These are phyloP conservation scores for Neoscytalidium dimidiatum DNA, from an alignment of 2,329 filamentous ascomycete genomes.

Conservation along the genomic window DNA sequence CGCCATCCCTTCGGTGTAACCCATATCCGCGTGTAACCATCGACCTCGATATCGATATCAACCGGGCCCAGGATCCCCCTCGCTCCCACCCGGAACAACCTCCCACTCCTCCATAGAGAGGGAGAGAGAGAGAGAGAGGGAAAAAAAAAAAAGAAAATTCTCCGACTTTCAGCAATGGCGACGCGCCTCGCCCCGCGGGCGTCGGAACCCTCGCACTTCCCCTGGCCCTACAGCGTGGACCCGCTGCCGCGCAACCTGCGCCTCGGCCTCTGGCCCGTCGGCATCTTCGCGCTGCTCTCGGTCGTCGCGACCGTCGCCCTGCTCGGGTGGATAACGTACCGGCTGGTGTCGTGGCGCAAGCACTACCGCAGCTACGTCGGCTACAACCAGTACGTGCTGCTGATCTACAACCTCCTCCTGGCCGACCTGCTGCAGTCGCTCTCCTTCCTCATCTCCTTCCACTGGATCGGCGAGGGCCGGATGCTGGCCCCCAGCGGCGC, in stretches of 20 bases:
- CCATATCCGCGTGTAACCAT: neutral
- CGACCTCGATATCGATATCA: neutral
- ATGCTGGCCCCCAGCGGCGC: constrained; percentile 47
- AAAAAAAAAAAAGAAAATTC: neutral
- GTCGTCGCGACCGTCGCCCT: constrained; percentile 46
- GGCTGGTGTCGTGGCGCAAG: constrained; percentile 52
- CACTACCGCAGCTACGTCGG: constrained; percentile 52
- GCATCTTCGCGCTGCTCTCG: constrained; percentile 50
- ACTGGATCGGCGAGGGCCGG: constrained; percentile 48
- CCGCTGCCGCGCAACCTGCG: constrained; percentile 32
- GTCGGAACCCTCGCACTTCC: constrained; percentile 21
- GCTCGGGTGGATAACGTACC: constrained; percentile 52
- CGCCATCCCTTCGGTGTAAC: neutral
- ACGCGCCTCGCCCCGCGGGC: neutral
- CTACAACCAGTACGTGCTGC: constrained; percentile 57
- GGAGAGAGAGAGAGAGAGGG: too few relatives aligned
- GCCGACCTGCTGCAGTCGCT: constrained; percentile 56
- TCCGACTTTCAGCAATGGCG: neutral
- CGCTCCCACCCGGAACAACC: neutral
- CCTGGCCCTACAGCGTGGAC: constrained; percentile 34
- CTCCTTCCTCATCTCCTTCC: constrained; percentile 51
- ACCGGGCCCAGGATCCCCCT: neutral
- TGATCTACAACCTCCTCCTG: constrained; percentile 56
- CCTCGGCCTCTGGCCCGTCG: constrained; percentile 49
- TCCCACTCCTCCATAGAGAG: neutral